Percentiles rank a stretch among this genome's conserved stretches.
phyloP scores from a whole-genome alignment of 495 filamentous ascomycete genomes.

The Platismatia glauca region DNA sequence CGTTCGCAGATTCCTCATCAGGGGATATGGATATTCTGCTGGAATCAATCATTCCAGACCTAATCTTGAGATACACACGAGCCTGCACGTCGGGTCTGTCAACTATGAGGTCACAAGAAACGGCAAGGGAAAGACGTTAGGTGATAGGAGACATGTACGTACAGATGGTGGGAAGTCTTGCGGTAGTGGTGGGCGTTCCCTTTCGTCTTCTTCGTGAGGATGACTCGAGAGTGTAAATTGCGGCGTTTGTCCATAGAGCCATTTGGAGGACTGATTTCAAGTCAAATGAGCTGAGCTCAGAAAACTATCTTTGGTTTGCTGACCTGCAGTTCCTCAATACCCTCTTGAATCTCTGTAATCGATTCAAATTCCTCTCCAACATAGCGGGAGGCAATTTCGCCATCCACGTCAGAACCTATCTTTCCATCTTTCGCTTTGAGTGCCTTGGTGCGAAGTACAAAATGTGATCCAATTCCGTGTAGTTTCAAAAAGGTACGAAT shows the following conservation, averaged over 20 bases:
- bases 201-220: constrained; percentile 20
- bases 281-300: constrained; percentile 18
- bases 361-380: constrained; percentile 41
- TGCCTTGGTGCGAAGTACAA: too few species aligned
- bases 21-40: constrained; percentile 37
- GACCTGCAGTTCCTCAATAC: constrained; percentile 55
- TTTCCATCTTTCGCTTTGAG: constrained; percentile 24
- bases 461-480: constrained; percentile 25
- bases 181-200: constrained; percentile 19
- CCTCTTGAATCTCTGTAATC: constrained; percentile 45
- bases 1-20: constrained; percentile 28
- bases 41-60: constrained; percentile 24
- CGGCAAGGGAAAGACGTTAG: neutral
- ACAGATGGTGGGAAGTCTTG: constrained; percentile 15
- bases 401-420: constrained; percentile 26
- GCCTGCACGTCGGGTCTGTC: constrained; percentile 20
- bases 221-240: constrained; percentile 66
- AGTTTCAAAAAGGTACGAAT: constrained; percentile 34
- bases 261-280: constrained; percentile 50
- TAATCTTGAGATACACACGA: constrained; percentile 23
- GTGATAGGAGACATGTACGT: neutral
- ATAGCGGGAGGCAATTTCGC: constrained; percentile 35
- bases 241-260: constrained; percentile 79
- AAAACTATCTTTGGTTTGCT: constrained; percentile 4
- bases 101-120: constrained; percentile 3